Base-by-base conservation (phyloP, 192 early-diverging fungal species). In the Mortierella alpina region DNA sequence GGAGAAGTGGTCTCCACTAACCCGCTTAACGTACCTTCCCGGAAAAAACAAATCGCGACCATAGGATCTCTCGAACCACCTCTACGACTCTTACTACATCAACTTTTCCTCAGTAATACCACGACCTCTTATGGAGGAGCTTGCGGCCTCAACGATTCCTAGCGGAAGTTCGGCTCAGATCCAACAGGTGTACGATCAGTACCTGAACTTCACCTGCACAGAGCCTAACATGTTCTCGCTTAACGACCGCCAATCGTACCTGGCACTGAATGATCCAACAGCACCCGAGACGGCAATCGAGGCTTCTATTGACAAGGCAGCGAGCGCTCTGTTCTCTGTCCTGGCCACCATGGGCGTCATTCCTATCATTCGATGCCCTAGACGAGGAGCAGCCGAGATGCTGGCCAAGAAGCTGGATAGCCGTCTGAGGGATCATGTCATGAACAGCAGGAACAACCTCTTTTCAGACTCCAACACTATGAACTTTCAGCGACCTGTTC, bases 31-130 rank as follows among this genome's bases (percentile, higher is more conserved):
- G 23, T 51, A 45, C 44, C 44, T 39, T 67, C 4, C 31, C 31
- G 39, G 22, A 20, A 49, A 4, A 40, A 15, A 48, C 58, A 17
- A 49, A 17, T n/a, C n/a, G 20, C 31, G 53, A 41, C 47, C 51
- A 63, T 78, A 96, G 93, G 98, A 99, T 83, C 83, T 99, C 44
- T 87, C 90, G 23, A 92, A 90, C 70, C 90, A 94, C 51, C 80
- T 99, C 54, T 99, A 99, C 83, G 97, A 98, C 70, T 92, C 95
- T 23, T 98, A 96, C 72, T 97, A 98, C 72, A 85, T 99, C 71
- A 99, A 99, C 85, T 99, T 99, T 84, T 88, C 93, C 46, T 94
- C 93, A 5, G 87, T 93, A 49, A 83, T 99, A 66, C 91, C 98
- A 9, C 90, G 98, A 22, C 86, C 91, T 4, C 70, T 99, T 50